Evolutionary conservation across 139 green algal species (phyloP), one percentile per base, ranked within the genome.

Genomic region (Chlamydomonas asymmetrica): DNA sequence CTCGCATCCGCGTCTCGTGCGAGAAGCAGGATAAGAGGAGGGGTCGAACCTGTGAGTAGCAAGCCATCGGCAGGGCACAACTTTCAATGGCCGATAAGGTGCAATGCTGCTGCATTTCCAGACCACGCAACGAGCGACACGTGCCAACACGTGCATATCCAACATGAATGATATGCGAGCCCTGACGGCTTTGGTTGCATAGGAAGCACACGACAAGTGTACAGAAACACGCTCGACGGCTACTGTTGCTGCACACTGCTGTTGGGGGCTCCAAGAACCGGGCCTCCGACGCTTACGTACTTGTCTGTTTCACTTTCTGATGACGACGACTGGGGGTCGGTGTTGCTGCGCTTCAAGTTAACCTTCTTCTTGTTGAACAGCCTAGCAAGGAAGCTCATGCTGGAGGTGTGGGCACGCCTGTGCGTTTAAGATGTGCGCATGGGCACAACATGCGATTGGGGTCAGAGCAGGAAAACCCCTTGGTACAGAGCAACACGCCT

Each of bases 291-390:
- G 8, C 57, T 25, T 40, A 9, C 70, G 59, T 61, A 76, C 70
- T 37, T 56, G 59, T 77, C 71, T 7, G 18, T 62, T 4, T 77
- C 59, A 52, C 45, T 52, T 52, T 77, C 59, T 27, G 32, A 63
- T 31, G 59, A 69, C 4, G 71, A 70, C 22, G 48, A 22, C 22
- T 63, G 37, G 4, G 71, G 71, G 41, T 77, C 71, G 1, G 71
- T 77, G 22, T 70, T 2, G 57, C 40, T 68, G 29, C n/a, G 38
- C 5, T 49, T 25, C 1, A 77, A 38, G 48, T 77, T 59, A 4
- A 43, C 20, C 43, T 77, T 77, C 31, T 57, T 56, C 40, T 77
- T 77, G 22, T 59, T 57, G 34, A 77, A 77, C 2, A 77, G 59
- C 1, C 71, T 31, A 63, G 68, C 69, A 2, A 77, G 62, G 43